Percentiles rank a stretch among this genome's conserved stretches.
Conservation (phyloP, 2,329 filamentous ascomycete species). For the Aspergillus sp. region DNA sequence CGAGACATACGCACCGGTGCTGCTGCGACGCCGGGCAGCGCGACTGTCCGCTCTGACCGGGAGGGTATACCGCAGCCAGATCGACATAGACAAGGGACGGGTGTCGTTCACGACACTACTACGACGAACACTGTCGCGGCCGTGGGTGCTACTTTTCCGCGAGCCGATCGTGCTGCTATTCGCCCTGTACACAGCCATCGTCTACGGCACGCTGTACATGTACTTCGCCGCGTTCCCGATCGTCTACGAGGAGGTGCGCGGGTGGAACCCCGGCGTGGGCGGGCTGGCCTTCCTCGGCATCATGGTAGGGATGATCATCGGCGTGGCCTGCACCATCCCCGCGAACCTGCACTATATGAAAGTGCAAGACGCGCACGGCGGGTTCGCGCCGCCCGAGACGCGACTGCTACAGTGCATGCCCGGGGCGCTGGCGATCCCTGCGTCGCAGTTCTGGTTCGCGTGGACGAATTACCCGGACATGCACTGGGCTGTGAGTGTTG, state of each 20-base stretch:
- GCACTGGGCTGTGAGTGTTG: slow-evolving; percentile 28
- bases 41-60: neutral
- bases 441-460: slow-evolving; percentile 56
- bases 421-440: slow-evolving; percentile 48
- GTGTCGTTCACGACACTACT: neutral
- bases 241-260: neutral
- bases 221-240: slow-evolving; percentile 1
- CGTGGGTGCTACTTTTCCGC: neutral
- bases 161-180: slow-evolving; percentile 1
- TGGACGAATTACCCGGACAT: slow-evolving; percentile 49
- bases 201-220: slow-evolving; percentile 1
- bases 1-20: neutral
- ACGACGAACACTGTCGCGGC: neutral
- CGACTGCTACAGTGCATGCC: slow-evolving; percentile 47
- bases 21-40: neutral
- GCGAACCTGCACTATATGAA: neutral
- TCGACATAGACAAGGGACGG: neutral
- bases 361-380: slow-evolving; percentile 32
- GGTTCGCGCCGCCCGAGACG: slow-evolving; percentile 33
- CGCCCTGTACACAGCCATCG: neutral
- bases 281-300: slow-evolving; percentile 45
- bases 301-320: slow-evolving; percentile 33
- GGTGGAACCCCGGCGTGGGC: neutral
- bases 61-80: neutral
- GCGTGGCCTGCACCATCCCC: slow-evolving; percentile 29